Evolutionary conservation across 163 green algal genomes (phyloP), one percentile per base, ranked within the genome.

Genomic region (Coccomyxa subellipsoidea): DNA sequence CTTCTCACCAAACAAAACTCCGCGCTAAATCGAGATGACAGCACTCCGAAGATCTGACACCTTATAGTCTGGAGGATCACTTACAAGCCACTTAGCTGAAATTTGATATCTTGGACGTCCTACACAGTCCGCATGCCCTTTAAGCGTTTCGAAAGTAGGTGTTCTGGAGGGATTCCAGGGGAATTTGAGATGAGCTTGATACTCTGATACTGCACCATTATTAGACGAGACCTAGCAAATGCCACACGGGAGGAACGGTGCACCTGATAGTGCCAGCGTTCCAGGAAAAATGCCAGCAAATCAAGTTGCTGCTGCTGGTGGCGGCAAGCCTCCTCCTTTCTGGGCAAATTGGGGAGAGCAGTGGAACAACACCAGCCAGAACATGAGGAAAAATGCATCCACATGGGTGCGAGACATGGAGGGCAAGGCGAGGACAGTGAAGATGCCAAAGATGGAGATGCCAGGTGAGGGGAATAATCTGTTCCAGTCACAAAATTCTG

Each of bases 371-470:
- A 73, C 66, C 79, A 78, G 39, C 71, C 27, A 83, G 66, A 34
- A 73, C n/a, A 32, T 73, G n/a, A 73, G n/a, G 10, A 27, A 34
- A 8, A 73, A 73, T 34, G 66, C 70, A 77, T 8, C 31, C 31
- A 66, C 37, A 59, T 79, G 73, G 73, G 73, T 54, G 21, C 36
- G 40, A 23, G 73, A 34, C 66, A 73, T 84, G 25, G 32, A 78
- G 23, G 70, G 38, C 38, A 83, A 84, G 2, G 35, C 72, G 31
- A 82, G 79, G n/a, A 82, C 78, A 34, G 82, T 81, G 35, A 84
- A 86, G 29, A 31, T 76, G 27, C 83, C 83, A 2, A 83, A 84
- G 32, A 82, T 38, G 69, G 83, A 84, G 38, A 87, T 87, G 83
- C 83, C 83, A 80, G 83, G 83, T 87, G 36, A 54, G 47, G 29